These are phyloP conservation scores for Beauveria sp. DNA, from an alignment of 2,329 filamentous ascomycete genomes.

Conservation along the genomic window DNA sequence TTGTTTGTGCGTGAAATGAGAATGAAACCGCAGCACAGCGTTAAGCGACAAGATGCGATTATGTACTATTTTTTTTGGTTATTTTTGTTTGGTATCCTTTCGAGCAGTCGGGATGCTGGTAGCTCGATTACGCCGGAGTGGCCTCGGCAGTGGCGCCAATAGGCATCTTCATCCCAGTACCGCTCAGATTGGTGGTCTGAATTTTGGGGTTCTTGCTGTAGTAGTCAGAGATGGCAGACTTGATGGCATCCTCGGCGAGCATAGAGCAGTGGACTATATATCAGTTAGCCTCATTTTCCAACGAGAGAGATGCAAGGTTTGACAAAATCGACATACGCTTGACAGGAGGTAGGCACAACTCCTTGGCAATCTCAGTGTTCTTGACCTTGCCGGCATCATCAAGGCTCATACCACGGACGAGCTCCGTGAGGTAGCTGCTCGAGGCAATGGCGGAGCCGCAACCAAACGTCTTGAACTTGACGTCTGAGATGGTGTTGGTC, in stretches of 20 bases:
- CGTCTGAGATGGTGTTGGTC: slow-evolving; percentile 82
- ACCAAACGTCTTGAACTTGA: slow-evolving; percentile 97
- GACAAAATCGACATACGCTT: slow-evolving; percentile 55
- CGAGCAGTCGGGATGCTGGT: background rate
- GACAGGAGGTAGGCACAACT: slow-evolving; percentile 80
- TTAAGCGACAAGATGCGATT: background rate
- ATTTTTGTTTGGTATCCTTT: slow-evolving; percentile 2
- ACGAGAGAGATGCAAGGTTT: background rate
- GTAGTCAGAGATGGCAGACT: slow-evolving; percentile 83
- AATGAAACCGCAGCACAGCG: background rate
- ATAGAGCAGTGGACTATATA: slow-evolving; percentile 76
- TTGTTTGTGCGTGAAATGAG: background rate
- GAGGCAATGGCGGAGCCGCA: slow-evolving; percentile 92
- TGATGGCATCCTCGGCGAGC: slow-evolving; percentile 87
- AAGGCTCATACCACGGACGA: slow-evolving; percentile 88
- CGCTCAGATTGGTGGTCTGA: slow-evolving; percentile 65
- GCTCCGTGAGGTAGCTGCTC: slow-evolving; percentile 90
- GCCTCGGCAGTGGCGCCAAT: slow-evolving; percentile 43
- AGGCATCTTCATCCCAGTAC: slow-evolving; percentile 47
- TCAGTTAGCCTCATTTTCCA: slow-evolving; percentile 20
- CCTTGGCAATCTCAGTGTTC: slow-evolving; percentile 98
- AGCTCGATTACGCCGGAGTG: slow-evolving; percentile 12
- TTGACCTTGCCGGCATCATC: slow-evolving; percentile 88
- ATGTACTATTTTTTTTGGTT: background rate
- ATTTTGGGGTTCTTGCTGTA: slow-evolving; percentile 61